These are phyloP conservation scores for Septoria petroselini DNA, from an alignment of 2,329 filamentous ascomycete species.

Conservation along the genomic window DNA sequence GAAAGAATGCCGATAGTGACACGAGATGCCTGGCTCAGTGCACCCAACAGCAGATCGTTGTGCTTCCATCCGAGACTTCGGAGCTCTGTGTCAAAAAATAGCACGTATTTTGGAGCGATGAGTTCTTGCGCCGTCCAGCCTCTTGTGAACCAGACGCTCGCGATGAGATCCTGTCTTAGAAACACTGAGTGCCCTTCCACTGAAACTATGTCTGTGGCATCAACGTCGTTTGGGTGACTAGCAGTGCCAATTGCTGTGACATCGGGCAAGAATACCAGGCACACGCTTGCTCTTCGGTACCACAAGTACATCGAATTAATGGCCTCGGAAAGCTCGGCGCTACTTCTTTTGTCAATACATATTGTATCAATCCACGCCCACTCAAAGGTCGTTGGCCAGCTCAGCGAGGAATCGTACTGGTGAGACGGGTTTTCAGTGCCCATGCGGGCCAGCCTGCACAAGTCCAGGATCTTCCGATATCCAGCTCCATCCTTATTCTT, in stretches of 20 bases:
- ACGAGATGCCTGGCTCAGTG: not conserved
- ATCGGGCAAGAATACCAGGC: not conserved
- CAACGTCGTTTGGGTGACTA: not conserved
- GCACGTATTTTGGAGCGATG: slow-evolving; percentile 13
- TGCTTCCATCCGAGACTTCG: not conserved
- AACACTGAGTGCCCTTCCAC: not conserved
- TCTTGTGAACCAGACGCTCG: slow-evolving; percentile 2
- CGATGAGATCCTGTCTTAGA: not conserved
- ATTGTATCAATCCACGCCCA: not conserved
- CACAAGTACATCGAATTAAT: not conserved
- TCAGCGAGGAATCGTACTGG: too few species aligned
- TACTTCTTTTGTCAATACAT: not conserved
- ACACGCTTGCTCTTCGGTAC: not conserved
- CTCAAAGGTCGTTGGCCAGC: too few species aligned
- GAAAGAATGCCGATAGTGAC: not conserved
- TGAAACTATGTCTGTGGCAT: not conserved
- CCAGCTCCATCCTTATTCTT: not conserved
- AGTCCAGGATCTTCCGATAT: slow-evolving; percentile 11
- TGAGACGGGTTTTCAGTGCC: too few species aligned
- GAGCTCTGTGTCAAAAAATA: slow-evolving; percentile 13
- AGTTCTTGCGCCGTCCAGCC: slow-evolving; percentile 27
- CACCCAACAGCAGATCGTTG: not conserved
- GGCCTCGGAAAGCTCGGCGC: not conserved
- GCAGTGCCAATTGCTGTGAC: not conserved
- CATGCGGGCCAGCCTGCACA: not conserved